These are phyloP conservation scores for Recurvomyces mirabilis DNA, from an alignment of 495 filamentous ascomycete species.

Conservation along the genomic window DNA sequence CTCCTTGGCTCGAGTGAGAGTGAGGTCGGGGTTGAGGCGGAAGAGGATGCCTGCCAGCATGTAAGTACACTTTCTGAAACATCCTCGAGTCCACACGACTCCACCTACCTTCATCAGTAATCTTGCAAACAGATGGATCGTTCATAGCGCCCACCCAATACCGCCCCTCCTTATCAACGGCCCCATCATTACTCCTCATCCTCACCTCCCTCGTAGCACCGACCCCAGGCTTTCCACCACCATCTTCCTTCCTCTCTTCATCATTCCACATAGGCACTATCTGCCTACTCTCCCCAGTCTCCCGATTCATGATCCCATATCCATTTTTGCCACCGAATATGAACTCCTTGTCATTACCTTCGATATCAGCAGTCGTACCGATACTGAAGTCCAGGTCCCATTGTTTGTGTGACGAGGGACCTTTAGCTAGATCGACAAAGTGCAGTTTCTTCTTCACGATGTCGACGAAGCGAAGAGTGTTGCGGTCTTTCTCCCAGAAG, in stretches of 20 bases:
- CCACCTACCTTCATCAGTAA: conserved; percentile 28
- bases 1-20: conserved; percentile 47
- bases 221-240: conserved; percentile 27
- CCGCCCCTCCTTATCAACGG: conserved; percentile 65
- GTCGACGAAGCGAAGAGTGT: conserved; percentile 79
- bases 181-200: conserved; percentile 68
- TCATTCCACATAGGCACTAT: conserved; percentile 49
- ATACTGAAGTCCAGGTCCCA: conserved; percentile 52
- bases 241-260: conserved; percentile 32
- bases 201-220: conserved; percentile 15
- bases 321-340: conserved; percentile 73
- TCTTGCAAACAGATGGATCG: conserved; percentile 35
- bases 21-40: conserved; percentile 51
- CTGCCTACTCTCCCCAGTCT: conserved; percentile 51
- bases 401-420: conserved; percentile 51
- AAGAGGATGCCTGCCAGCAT: conserved; percentile 43
- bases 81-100: too few species aligned
- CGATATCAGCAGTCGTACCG: conserved; percentile 74
- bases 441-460: conserved; percentile 72
- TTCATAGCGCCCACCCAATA: conserved; percentile 91
- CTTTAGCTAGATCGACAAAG: conserved; percentile 54
- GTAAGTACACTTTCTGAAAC: too few species aligned
- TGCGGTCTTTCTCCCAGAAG: conserved; percentile 55
- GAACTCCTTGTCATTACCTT: conserved; percentile 54
- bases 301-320: conserved; percentile 60